phyloP scores from a whole-genome alignment of 805 yeast species.

The Candida glaebosa region DNA sequence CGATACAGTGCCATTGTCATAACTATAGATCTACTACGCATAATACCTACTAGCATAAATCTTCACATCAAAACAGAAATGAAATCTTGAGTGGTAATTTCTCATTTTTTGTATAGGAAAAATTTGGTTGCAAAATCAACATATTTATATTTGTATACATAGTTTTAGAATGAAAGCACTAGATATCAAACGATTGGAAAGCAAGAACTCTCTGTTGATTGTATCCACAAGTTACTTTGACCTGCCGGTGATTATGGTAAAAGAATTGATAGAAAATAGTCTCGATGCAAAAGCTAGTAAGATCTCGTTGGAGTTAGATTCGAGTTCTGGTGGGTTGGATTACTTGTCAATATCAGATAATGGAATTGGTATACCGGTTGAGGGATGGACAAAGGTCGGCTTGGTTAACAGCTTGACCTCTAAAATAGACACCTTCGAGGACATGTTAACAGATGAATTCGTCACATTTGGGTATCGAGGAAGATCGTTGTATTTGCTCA shows the following conservation, averaged over 20 bases:
- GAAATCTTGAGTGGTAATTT: background rate
- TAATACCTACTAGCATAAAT: background rate
- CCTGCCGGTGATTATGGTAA: conserved; percentile 1
- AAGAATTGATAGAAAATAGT: conserved; percentile 4
- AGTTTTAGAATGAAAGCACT: background rate
- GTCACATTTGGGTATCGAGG: background rate
- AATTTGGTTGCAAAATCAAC: background rate
- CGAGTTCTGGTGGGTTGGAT: conserved; percentile 1
- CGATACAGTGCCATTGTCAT: background rate
- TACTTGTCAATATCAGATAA: background rate
- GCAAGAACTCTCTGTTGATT: background rate
- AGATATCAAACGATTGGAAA: background rate
- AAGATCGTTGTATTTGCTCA: background rate
- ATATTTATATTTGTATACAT: background rate
- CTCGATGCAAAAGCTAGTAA: background rate
- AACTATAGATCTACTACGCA: background rate
- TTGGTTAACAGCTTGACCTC: background rate
- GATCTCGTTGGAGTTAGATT: conserved; percentile 1
- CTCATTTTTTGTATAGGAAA: background rate
- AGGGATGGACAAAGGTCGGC: background rate
- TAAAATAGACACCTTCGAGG: background rate
- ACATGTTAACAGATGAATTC: background rate
- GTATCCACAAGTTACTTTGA: background rate
- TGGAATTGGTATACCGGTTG: background rate
- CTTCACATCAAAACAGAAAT: no score